Base-by-base conservation (phyloP, 1,284 basidiomycete genomes). In the Leccinum olivaceoglutinosum region DNA sequence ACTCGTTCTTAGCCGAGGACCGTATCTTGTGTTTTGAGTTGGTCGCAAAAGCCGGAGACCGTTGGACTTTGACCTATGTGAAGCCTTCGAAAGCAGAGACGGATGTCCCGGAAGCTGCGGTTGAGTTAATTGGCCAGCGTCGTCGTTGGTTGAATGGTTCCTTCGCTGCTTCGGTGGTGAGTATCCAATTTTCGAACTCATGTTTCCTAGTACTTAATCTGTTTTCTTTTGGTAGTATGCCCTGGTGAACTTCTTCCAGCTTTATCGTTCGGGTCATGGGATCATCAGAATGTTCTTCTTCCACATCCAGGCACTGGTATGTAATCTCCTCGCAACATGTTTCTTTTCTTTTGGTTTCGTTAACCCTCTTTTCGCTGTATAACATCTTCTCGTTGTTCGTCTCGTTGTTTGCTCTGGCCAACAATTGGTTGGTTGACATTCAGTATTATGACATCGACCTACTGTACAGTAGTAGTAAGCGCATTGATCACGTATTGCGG, bases 21-120 rank as follows among this genome's bases (percentile, higher is more conserved):
- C 91, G 91, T 80, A 98, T 98, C 68, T 82, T 98, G 39, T 98
- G 96, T 78, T 98, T 98, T 77, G 96, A 98, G 77, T 82, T 98
- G 57, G 96, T 96, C 25, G 94, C 95, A 32, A 98, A 98, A 77
- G 88, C 85, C 4, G 83, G 84, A 57, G 91, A 93, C 68, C 80
- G 83, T 66, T 98, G 96, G 95, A 93, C 90, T 2, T 77, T 98
- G 70, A 91, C 91, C 21, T 98, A 98, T 67, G 95, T 98, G 72
- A 97, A 98, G 76, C 93, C 94, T 4, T 92, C 89, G 71, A 97
- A 96, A 76, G 95, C 94, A 12, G 96, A 97, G 78, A 96, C 94
- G 0, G 93, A 96, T 80, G 94, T 96, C 21, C 94, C 94, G 10
- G 96, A 98, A 77, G 82, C 84, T 29, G 95, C 94, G 4, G 85